phyloP scores from a whole-genome alignment of 768 basidiomycete genomes.

The Tulasnella sp. region DNA sequence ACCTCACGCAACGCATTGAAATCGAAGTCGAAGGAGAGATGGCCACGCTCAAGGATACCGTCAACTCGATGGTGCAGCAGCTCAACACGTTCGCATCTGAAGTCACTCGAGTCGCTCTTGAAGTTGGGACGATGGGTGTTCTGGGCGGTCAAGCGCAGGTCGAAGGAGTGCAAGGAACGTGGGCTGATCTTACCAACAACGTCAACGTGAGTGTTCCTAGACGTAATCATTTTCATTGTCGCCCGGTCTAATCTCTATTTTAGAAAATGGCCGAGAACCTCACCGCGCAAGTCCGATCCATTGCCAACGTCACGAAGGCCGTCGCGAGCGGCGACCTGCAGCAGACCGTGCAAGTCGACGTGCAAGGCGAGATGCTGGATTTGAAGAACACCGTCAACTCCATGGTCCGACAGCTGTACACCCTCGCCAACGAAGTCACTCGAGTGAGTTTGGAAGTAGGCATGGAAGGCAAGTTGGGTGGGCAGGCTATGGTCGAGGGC shows the following conservation, averaged over 20 bases:
- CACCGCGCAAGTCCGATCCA: slow-evolving; percentile 86
- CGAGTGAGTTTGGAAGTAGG: slow-evolving; percentile 41
- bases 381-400: slow-evolving; percentile 36
- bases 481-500: slow-evolving; percentile 30
- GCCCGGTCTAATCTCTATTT: background rate
- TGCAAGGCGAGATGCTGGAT: slow-evolving; percentile 39
- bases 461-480: slow-evolving; percentile 32
- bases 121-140: slow-evolving; percentile 36
- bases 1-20: slow-evolving; percentile 39
- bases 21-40: slow-evolving; percentile 43
- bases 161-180: slow-evolving; percentile 40
- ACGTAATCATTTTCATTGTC: background rate
- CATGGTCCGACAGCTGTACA: slow-evolving; percentile 22
- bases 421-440: slow-evolving; percentile 24
- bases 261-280: slow-evolving; percentile 64
- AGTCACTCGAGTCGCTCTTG: slow-evolving; percentile 35
- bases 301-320: slow-evolving; percentile 90
- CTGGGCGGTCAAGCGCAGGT: slow-evolving; percentile 40
- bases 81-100: slow-evolving; percentile 38
- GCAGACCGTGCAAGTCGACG: slow-evolving; percentile 50
- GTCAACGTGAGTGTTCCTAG: slow-evolving; percentile 32
- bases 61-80: slow-evolving; percentile 40
- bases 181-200: slow-evolving; percentile 37
- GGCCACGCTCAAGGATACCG: slow-evolving; percentile 37
- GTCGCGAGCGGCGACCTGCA: slow-evolving; percentile 90